phyloP scores from a whole-genome alignment of 441 rosid genomes.

The Pelargonium citronellum region DNA sequence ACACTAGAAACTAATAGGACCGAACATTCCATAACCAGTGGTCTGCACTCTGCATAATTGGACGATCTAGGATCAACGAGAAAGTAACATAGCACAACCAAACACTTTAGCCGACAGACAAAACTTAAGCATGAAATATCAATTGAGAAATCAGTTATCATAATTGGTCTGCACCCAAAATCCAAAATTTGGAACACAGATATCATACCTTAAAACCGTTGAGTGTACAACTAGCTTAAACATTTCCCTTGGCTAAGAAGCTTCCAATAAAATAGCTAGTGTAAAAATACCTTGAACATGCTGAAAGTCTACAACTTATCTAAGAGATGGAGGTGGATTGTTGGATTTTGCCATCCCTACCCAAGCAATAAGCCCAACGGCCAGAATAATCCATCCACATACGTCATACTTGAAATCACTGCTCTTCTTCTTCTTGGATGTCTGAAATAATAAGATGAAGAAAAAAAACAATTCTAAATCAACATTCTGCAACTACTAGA shows the following conservation, averaged over 20 bases:
- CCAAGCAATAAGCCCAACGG: constrained; percentile 77
- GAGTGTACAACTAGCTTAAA: not conserved
- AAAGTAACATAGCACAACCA: too few species aligned
- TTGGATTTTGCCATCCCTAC: constrained; percentile 77
- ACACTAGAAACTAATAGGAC: too few species aligned
- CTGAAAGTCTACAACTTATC: not conserved
- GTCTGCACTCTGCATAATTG: too few species aligned
- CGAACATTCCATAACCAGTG: too few species aligned
- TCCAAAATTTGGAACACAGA: not conserved
- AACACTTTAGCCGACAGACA: too few species aligned
- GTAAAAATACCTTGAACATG: not conserved
- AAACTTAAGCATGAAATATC: too few species aligned
- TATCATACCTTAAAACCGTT: not conserved
- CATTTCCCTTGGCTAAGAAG: not conserved
- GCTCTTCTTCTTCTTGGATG: constrained; percentile 46
- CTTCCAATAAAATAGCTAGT: not conserved
- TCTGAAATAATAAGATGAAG: constrained; percentile 29
- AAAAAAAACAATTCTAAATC: not conserved
- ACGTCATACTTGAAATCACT: constrained; percentile 74
- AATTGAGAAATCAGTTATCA: too few species aligned
- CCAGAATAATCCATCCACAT: constrained; percentile 83
- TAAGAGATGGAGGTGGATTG: constrained; percentile 44
- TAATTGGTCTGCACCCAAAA: too few species aligned
- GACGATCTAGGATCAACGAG: too few species aligned
- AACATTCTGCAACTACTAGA: not conserved